Evolutionary conservation across 208 protist species (phyloP), one percentile per base, ranked within the genome.

Genomic region (Leishmania amazonensis): DNA sequence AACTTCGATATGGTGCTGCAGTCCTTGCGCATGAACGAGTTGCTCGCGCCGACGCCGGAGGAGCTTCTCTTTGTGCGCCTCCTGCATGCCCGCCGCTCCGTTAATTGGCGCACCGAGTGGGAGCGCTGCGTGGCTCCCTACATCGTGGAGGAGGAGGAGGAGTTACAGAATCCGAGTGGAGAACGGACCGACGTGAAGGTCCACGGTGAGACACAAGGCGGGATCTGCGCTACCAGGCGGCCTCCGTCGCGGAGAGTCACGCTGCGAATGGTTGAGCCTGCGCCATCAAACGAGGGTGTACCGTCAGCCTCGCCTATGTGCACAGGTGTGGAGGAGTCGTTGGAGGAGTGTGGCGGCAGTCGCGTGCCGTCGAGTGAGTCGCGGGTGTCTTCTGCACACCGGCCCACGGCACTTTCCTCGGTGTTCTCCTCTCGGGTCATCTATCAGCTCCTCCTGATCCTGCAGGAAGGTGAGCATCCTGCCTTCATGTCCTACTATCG

Each of bases 381-480:
- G 21, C 68, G n/a, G 42, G 40, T 35, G 45, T 19, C 51, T 45
- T 74, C 73, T 45, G 51, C 47, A 35, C 51, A 31, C 17, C 51
- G 24, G 11, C 54, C 71, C 7, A 42, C 47, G 71, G 19, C 67
- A 17, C 51, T 75, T 21, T 75, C 49, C 17, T 80, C 79, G 42
- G 84, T 86, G 38, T 80, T 94, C 40, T 92, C 94, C 42, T 47
- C 86, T n/a, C 87, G 94, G 15, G 93, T 94, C 76, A 76, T 88
- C 35, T 62, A 89, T 77, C 85, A 89, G 60, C 47, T 92, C 28
- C 83, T 97, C 82, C 87, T 92, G 45, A 76, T 94, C 24, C 81
- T 97, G 49, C 92, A 97, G 70, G 94, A 96, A 79, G 79, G 80
- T 51, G 92, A 95, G 79, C 87, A 96, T 76, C 54, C 86, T 3